These are phyloP conservation scores for Fusarium oxysporum DNA, from an alignment of 2,329 filamentous ascomycete genomes.

Conservation along the genomic window DNA sequence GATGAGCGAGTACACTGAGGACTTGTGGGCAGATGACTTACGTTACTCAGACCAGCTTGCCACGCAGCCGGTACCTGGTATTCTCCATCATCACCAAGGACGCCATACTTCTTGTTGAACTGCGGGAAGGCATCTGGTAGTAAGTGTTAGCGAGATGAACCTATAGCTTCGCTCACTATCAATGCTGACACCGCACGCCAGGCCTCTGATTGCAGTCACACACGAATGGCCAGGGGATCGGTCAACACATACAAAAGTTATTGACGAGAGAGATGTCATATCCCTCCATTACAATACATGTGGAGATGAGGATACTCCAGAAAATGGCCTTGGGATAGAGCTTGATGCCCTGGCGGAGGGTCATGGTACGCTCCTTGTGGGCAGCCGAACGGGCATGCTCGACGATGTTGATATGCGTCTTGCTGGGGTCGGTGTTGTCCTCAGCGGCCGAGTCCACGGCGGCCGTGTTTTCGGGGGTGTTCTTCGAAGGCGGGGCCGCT, in stretches of 20 bases:
- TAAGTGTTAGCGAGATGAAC: conserved; percentile 18
- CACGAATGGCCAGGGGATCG: not conserved
- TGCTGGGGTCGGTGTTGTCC: conserved; percentile 17
- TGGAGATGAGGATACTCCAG: conserved; percentile 41
- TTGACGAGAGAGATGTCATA: conserved; percentile 41
- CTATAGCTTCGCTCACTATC: not conserved
- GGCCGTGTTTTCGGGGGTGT: conserved; percentile 30
- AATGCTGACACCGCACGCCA: not conserved
- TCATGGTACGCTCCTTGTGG: conserved; percentile 40
- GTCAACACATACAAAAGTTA: conserved; percentile 37
- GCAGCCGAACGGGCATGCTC: conserved; percentile 40
- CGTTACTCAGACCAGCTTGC: conserved; percentile 71
- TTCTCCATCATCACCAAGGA: conserved; percentile 56
- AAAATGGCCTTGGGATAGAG: conserved; percentile 40
- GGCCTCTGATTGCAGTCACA: not conserved
- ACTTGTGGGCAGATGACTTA: conserved; percentile 41
- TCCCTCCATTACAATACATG: conserved; percentile 41
- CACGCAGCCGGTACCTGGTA: conserved; percentile 70
- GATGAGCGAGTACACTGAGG: conserved; percentile 7
- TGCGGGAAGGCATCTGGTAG: conserved; percentile 62
- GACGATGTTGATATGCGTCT: conserved; percentile 35
- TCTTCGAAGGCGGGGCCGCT: conserved; percentile 31
- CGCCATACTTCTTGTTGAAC: conserved; percentile 69
- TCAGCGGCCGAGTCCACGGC: conserved; percentile 25
- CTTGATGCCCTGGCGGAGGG: conserved; percentile 38